Conservation (phyloP, 768 basidiomycete genomes). For the Tylopilus plumbeoviolaceoides region DNA sequence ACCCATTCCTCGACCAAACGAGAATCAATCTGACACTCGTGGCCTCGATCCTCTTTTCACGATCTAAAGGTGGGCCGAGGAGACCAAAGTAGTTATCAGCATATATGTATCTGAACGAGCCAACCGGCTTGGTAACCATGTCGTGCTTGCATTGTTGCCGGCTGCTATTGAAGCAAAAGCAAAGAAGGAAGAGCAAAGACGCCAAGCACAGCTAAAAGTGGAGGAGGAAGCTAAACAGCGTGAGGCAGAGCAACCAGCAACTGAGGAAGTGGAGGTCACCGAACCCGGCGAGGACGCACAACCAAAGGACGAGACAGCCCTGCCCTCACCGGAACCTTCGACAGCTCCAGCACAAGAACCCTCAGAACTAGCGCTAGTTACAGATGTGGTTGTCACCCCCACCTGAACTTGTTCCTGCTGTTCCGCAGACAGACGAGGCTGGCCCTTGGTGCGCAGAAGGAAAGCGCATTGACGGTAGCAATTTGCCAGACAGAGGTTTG, state of each 20-base stretch:
- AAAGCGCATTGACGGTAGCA: too few relatives aligned
- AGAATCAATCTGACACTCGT: constrained; percentile 39
- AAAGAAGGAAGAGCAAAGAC: constrained; percentile 36
- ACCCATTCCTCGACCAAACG: constrained; percentile 41
- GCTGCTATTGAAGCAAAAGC: constrained; percentile 62
- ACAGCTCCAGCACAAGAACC: constrained; percentile 9
- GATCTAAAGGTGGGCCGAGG: constrained; percentile 84
- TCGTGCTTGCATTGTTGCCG: constrained; percentile 72
- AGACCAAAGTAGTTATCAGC: constrained; percentile 76
- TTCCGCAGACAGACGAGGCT: constrained; percentile 16
- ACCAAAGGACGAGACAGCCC: constrained; percentile 12
- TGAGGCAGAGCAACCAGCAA: constrained; percentile 30
- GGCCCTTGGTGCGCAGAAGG: too few relatives aligned
- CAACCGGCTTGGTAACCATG: constrained; percentile 64
- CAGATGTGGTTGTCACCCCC: constrained; percentile 28
- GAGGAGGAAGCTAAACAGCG: constrained; percentile 45
- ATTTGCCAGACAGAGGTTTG: too few relatives aligned
- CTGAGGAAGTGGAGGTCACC: constrained; percentile 32
- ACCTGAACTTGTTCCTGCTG: constrained; percentile 17
- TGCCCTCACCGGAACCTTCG: constrained; percentile 15
- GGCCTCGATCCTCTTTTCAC: constrained; percentile 80
- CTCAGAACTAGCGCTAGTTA: constrained; percentile 16
- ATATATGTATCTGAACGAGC: constrained; percentile 67
- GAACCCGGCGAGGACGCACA: constrained; percentile 22
- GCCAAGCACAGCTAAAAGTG: constrained; percentile 49